phyloP scores from a whole-genome alignment of 768 basidiomycete genomes.

The Xerocomus potaroensis region DNA sequence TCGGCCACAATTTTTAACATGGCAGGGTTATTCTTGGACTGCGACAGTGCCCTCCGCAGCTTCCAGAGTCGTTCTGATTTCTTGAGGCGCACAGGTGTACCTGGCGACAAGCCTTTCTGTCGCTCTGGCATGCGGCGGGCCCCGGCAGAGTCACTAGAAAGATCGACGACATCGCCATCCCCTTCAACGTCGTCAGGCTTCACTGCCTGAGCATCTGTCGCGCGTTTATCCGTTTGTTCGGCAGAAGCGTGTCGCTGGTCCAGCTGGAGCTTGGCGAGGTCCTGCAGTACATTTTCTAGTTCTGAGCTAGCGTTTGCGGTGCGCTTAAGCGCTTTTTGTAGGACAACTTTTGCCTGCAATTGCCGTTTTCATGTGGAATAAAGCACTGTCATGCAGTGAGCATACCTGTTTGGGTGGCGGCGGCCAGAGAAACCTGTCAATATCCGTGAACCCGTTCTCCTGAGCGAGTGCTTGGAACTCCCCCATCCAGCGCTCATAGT shows the following conservation, averaged over 20 bases:
- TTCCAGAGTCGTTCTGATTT: constrained; percentile 48
- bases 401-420: constrained; percentile 42
- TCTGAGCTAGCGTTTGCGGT: constrained; percentile 34
- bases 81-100: constrained; percentile 31
- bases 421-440: constrained; percentile 70
- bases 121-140: constrained; percentile 27
- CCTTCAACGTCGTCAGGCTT: constrained; percentile 25
- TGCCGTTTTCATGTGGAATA: constrained; percentile 1
- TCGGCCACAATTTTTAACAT: constrained; percentile 53
- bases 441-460: constrained; percentile 53
- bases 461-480: constrained; percentile 60
- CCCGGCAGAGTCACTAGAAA: constrained; percentile 36
- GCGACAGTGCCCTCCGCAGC: constrained; percentile 40
- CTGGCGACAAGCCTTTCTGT: constrained; percentile 22
- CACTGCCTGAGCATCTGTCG: constrained; percentile 29
- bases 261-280: constrained; percentile 56
- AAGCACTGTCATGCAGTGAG: background rate
- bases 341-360: constrained; percentile 30
- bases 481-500: constrained; percentile 63
- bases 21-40: constrained; percentile 50
- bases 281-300: constrained; percentile 54
- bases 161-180: constrained; percentile 39
- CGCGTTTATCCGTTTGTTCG: constrained; percentile 43
- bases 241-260: constrained; percentile 47
- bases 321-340: constrained; percentile 12